Conservation (phyloP, 345 rosid genomes). For the Camelina sativa region DNA sequence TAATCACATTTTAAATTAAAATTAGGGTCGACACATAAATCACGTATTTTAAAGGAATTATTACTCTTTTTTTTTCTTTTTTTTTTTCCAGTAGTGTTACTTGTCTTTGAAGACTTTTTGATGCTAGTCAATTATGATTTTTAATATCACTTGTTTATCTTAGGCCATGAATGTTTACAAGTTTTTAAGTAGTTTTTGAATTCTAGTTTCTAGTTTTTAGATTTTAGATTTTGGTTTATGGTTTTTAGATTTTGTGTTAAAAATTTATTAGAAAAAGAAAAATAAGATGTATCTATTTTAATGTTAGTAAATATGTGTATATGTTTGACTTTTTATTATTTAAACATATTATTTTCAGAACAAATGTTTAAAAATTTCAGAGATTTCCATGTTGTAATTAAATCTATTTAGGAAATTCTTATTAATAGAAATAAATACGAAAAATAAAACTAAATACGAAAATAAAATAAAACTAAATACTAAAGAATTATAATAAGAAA, state of each 20-base stretch:
- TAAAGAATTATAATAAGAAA: not conserved
- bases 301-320: too few relatives aligned
- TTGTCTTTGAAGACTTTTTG: constrained; percentile 42
- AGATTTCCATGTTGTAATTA: not conserved
- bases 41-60: constrained; percentile 30
- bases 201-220: too few relatives aligned
- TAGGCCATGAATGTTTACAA: too few relatives aligned
- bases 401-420: not conserved
- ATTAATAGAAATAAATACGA: not conserved
- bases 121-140: constrained; percentile 40
- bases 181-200: too few relatives aligned
- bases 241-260: too few relatives aligned
- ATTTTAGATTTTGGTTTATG: too few relatives aligned
- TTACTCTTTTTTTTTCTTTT: constrained; percentile 16
- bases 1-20: not conserved
- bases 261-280: too few relatives aligned
- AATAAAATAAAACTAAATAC: not conserved
- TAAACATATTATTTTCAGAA: not conserved
- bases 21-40: not conserved
- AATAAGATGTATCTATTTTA: too few relatives aligned
- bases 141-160: not conserved
- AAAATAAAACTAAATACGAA: too few relatives aligned
- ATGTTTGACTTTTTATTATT: not conserved
- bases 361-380: not conserved
- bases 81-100: constrained; percentile 26